Conservation (phyloP, 345 rosid species). For the Citrus maxima region DNA sequence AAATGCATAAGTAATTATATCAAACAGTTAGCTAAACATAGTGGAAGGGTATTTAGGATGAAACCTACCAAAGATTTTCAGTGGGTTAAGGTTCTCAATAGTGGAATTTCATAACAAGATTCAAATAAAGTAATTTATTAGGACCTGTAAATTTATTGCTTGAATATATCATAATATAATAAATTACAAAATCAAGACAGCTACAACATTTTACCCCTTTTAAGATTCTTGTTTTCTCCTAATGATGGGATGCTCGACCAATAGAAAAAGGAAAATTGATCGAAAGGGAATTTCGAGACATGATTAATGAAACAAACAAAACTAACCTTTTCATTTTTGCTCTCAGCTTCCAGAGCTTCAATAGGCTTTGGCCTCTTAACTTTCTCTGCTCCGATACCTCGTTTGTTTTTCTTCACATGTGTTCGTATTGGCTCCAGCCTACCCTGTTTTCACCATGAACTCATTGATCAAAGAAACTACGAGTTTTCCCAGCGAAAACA, state of each 20-base stretch:
- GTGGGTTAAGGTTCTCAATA: not conserved
- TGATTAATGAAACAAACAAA: not conserved
- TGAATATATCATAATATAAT: not conserved
- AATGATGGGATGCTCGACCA: too few species aligned
- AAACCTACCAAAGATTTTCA: too few species aligned
- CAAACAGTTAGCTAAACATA: not conserved
- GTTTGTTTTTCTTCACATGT: constrained; percentile 58
- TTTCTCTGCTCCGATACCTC: constrained; percentile 69
- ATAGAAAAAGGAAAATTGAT: not conserved
- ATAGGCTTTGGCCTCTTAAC: constrained; percentile 37
- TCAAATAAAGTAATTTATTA: not conserved
- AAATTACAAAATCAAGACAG: too few species aligned
- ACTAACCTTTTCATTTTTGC: constrained; percentile 34
- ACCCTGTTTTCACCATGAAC: constrained; percentile 47
- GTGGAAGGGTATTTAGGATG: not conserved
- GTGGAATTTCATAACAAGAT: not conserved
- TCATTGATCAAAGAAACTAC: not conserved
- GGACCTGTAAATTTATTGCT: not conserved
- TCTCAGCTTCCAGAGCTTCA: constrained; percentile 17
- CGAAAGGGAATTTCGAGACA: not conserved
- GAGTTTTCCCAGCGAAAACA: not conserved
- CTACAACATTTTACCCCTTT: too few species aligned
- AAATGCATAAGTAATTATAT: not conserved
- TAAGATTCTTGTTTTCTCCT: too few species aligned
- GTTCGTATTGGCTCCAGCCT: constrained; percentile 68